Conservation (phyloP, 768 basidiomycete genomes). For the Grammothele lineata region DNA sequence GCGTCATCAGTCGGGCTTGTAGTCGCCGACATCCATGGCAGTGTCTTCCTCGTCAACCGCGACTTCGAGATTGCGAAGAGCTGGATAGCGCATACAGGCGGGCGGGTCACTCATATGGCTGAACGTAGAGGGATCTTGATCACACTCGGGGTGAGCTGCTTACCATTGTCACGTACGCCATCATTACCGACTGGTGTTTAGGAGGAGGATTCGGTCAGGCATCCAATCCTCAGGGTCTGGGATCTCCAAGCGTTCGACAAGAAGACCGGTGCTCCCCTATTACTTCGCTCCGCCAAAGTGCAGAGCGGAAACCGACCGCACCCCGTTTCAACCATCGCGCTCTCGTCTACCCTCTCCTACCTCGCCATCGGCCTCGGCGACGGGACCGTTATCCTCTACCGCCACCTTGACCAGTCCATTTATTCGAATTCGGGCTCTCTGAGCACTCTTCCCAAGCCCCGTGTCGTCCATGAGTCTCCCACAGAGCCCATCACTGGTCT, state of each 20-base stretch:
- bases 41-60: conserved; percentile 68
- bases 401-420: conserved; percentile 88
- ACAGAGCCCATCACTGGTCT: conserved; percentile 91
- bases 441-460: conserved; percentile 82
- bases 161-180: neutral
- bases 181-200: conserved; percentile 23
- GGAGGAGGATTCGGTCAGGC: conserved; percentile 71
- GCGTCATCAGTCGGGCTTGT: conserved; percentile 64
- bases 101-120: conserved; percentile 82
- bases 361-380: conserved; percentile 93
- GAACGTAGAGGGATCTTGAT: conserved; percentile 79
- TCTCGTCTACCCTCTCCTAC: conserved; percentile 74
- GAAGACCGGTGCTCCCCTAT: conserved; percentile 53
- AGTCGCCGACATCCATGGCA: conserved; percentile 84
- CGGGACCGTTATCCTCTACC: conserved; percentile 87
- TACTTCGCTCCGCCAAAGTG: conserved; percentile 73
- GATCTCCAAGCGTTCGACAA: conserved; percentile 70
- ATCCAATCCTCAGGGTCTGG: conserved; percentile 85
- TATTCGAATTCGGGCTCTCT: conserved; percentile 52
- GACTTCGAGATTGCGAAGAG: conserved; percentile 67
- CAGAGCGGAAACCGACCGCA: conserved; percentile 75
- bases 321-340: conserved; percentile 78
- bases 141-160: conserved; percentile 73
- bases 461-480: conserved; percentile 75
- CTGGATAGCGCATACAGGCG: conserved; percentile 78